Conservation (phyloP, 345 rosid genomes). For the Iberis pinnata region DNA sequence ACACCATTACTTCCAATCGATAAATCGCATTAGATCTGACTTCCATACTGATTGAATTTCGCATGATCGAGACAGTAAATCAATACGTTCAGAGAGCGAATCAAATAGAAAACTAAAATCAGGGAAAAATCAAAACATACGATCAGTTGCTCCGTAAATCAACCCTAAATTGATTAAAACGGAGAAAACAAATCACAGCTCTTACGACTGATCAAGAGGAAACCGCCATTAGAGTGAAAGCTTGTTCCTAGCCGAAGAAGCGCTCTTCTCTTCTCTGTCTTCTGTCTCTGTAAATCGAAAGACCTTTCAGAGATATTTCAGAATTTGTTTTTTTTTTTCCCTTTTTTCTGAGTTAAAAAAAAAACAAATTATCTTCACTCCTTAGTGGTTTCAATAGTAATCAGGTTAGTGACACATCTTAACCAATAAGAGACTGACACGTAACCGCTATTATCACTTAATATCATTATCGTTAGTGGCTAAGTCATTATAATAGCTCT, state of each 20-base stretch:
- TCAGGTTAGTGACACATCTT: conserved; percentile 24
- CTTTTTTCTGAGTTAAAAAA: no score
- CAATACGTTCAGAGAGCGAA: conserved; percentile 8
- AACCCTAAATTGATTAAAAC: conserved; percentile 12
- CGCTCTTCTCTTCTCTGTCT: conserved; percentile 22
- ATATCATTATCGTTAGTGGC: background rate
- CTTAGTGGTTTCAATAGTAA: conserved; percentile 1
- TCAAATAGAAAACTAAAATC: background rate
- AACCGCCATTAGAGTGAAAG: conserved; percentile 31
- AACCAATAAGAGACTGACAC: conserved; percentile 25
- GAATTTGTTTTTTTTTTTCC: background rate
- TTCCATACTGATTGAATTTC: conserved; percentile 1
- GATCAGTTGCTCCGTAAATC: conserved; percentile 3
- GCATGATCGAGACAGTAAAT: conserved; percentile 10
- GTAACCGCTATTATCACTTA: background rate
- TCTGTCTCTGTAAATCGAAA: conserved; percentile 24
- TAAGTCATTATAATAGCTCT: background rate
- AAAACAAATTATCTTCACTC: background rate
- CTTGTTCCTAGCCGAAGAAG: conserved; percentile 22
- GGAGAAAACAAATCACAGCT: conserved; percentile 13
- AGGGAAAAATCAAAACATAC: background rate
- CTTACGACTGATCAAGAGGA: conserved; percentile 29
- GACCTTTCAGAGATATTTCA: conserved; percentile 24
- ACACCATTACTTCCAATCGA: conserved; percentile 12
- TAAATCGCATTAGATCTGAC: conserved; percentile 25